Evolutionary conservation across 73 alveolate species (phyloP).

Genomic region (Paramecium pentaurelia): DNA sequence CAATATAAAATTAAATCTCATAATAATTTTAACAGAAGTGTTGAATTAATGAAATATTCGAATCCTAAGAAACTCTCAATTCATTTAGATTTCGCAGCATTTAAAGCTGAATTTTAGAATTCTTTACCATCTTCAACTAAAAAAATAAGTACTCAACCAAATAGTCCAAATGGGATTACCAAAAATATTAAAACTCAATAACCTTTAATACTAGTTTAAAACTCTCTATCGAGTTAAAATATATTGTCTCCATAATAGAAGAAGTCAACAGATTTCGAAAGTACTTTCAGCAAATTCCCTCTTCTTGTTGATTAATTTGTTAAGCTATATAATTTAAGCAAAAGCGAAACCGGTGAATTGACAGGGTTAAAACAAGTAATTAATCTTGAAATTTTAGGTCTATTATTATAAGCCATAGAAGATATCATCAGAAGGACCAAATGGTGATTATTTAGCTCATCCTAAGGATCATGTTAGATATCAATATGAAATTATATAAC

Average conservation of each 20-base stretch:
- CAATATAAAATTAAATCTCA: background rate
- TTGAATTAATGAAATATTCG: background rate
- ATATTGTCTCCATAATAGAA: background rate
- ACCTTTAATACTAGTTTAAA: background rate
- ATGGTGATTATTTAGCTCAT: conserved; percentile 48
- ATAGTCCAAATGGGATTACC: background rate
- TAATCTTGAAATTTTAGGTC: background rate
- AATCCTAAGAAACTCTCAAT: background rate
- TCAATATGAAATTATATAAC: conserved; percentile 85
- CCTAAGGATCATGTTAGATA: conserved; percentile 86
- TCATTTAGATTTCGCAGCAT: background rate
- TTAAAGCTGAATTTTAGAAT: background rate
- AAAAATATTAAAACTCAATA: background rate
- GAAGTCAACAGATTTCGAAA: background rate
- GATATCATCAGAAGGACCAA: conserved; percentile 75
- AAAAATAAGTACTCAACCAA: background rate
- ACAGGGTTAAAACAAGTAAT: background rate
- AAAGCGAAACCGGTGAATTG: background rate
- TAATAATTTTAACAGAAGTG: background rate
- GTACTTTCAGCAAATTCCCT: background rate
- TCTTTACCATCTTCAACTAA: background rate
- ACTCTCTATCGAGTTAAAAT: background rate
- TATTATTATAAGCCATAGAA: background rate
- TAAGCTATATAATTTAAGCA: background rate
- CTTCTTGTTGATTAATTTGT: conserved; percentile 18